Percentiles rank a stretch among this genome's conserved stretches.
These are phyloP conservation scores for Citrullus colocynthis DNA, from an alignment of 306 rosid genomes.

Conservation along the genomic window DNA sequence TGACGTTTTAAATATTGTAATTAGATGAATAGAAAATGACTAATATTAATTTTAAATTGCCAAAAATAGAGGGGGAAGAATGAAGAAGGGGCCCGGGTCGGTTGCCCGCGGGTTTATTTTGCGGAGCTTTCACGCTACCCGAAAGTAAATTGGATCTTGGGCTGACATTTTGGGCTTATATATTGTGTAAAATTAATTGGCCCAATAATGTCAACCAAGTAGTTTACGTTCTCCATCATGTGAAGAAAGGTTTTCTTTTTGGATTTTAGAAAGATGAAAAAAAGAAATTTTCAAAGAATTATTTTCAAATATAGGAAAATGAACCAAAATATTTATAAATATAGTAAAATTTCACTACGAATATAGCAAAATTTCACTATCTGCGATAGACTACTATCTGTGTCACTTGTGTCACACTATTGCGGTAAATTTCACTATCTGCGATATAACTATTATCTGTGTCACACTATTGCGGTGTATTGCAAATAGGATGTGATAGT, in stretches of 20 bases:
- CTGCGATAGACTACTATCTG: too few species aligned
- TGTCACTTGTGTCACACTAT: too few species aligned
- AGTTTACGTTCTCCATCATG: neutral
- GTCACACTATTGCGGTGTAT: too few species aligned
- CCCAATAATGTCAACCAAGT: neutral
- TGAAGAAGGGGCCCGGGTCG: neutral
- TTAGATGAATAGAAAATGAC: neutral
- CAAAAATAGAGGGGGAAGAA: neutral
- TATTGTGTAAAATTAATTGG: too few species aligned
- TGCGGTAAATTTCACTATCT: too few species aligned
- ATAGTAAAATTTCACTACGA: too few species aligned
- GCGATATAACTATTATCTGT: too few species aligned
- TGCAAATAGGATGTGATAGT: too few species aligned
- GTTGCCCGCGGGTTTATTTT: neutral
- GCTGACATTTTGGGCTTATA: neutral
- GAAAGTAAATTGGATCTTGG: neutral
- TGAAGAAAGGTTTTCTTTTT: neutral
- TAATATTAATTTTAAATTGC: neutral
- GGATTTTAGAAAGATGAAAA: neutral
- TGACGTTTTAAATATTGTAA: neutral
- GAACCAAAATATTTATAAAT: too few species aligned
- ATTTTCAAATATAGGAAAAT: too few species aligned
- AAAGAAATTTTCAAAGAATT: too few species aligned
- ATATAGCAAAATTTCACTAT: too few species aligned
- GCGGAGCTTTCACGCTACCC: constrained; percentile 6